A percentile compares a stretch with the other conserved stretches of the same genome.
Conservation (phyloP, 352 stramenopile genomes). For the Pelagophyceae sp. region DNA sequence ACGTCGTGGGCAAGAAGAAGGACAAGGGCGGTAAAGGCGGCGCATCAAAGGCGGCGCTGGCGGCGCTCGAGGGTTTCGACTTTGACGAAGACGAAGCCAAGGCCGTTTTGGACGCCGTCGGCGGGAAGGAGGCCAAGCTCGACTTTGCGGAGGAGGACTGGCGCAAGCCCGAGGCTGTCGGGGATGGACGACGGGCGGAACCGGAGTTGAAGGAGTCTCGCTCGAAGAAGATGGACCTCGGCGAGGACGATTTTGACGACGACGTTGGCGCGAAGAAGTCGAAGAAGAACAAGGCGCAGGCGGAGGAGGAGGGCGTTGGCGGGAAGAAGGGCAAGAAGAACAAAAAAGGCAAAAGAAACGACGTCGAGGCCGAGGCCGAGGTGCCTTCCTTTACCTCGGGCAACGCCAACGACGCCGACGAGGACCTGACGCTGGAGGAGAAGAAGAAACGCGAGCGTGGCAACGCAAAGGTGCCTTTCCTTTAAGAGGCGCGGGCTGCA, state of each 20-base stretch:
- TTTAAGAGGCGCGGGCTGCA: no score
- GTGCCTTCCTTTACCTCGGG: neutral
- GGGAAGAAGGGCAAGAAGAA: conserved; percentile 11
- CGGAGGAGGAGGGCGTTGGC: neutral
- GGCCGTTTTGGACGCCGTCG: neutral
- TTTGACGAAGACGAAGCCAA: neutral
- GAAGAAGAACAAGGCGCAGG: conserved; percentile 4
- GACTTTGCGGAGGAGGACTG: no score
- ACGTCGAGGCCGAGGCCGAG: neutral
- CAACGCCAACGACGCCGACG: neutral
- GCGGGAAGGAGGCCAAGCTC: no score
- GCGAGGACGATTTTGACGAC: neutral
- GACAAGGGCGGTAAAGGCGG: neutral
- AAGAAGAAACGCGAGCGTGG: conserved; percentile 6
- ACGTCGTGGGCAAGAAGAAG: neutral
- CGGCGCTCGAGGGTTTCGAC: neutral
- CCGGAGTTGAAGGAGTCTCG: no score
- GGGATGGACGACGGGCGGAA: no score
- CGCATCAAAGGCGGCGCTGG: neutral
- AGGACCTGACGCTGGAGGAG: conserved; percentile 6
- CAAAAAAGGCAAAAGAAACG: conserved; percentile 7
- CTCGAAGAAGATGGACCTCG: neutral
- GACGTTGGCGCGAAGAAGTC: neutral
- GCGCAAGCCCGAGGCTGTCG: no score
- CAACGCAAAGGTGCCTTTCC: neutral